A percentile compares a stretch with the other conserved stretches of the same genome.
phyloP scores from a whole-genome alignment of 179 eudicot species.

The Drosera spatulata region DNA sequence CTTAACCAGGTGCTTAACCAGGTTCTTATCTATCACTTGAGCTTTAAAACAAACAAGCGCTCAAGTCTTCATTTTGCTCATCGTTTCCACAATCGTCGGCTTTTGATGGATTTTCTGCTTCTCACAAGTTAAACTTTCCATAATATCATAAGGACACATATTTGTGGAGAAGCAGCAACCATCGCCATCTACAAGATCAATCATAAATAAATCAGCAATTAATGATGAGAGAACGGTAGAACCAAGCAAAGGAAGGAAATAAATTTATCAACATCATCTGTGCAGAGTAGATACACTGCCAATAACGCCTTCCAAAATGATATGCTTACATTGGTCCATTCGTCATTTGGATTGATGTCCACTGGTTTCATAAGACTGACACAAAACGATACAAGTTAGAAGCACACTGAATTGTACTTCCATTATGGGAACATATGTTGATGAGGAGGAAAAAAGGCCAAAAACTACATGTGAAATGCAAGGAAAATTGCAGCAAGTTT shows the following conservation, averaged over 20 bases:
- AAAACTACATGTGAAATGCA: too few species aligned
- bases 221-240: slow-evolving; percentile 3
- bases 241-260: background rate
- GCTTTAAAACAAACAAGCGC: too few species aligned
- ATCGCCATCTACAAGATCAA: slow-evolving; percentile 56
- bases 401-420: background rate
- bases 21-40: too few species aligned
- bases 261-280: too few species aligned
- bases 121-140: background rate
- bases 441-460: too few species aligned
- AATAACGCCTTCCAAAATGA: too few species aligned
- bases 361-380: slow-evolving; percentile 85
- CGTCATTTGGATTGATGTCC: slow-evolving; percentile 83
- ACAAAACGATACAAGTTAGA: slow-evolving; percentile 4
- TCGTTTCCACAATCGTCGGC: too few species aligned
- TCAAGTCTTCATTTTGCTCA: too few species aligned
- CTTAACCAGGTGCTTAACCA: too few species aligned
- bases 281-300: background rate
- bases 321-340: slow-evolving; percentile 80
- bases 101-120: too few species aligned
- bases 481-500: too few species aligned
- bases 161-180: slow-evolving; percentile 81
- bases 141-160: slow-evolving; percentile 48
- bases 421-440: too few species aligned
- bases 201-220: background rate